Evolutionary conservation across 2,329 filamentous ascomycete species (phyloP), one percentile per base, ranked within the genome.

Genomic region (Fusarium subtropicale): DNA sequence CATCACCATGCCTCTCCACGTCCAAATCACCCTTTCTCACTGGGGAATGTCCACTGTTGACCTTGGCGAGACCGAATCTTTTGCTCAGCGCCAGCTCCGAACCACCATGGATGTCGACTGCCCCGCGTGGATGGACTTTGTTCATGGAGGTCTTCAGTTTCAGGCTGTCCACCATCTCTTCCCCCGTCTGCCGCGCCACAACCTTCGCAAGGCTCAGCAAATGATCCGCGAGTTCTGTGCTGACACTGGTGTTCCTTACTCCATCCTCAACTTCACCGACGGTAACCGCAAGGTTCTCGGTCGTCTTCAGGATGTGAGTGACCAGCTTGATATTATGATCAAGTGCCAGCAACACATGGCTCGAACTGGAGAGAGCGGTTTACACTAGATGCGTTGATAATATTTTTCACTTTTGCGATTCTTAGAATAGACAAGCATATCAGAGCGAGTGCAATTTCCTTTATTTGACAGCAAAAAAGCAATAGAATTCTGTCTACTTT

Each of bases 71-170:
- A 81, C 83, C 56, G 90, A 92, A 75, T 90, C 88, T 1, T 92
- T 92, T 74, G 83, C 90, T 0, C 89, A 91, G 79, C 88, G 88
- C 73, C 90, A 91, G 83, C 80, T 92, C 38, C 85, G 90, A 45
- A 92, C 90, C 5, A 92, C 90, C 28, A 91, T 92, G 89, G 90
- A 92, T 72, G 87, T 92, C 48, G 89, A 91, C 72, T 92, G 90
- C 77, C 90, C 90, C 1, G 80, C 83, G 26, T 92, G 90, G 90
- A 80, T 92, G 28, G 90, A 92, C 76, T 92, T 89, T 71, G 83
- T 91, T 74, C 90, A 92, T 76, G 90, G 90, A 50, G 90, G 90
- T 2, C 81, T 92, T 30, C 90, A 92, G 78, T 92, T 92, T 79
- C 90, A 92, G 78, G 89, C 87, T 9, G 85, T 92, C 3, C 90